Evolutionary conservation across 2,329 filamentous ascomycete genomes (phyloP), one percentile per base, ranked within the genome.

Genomic region (Lachnellula arida): DNA sequence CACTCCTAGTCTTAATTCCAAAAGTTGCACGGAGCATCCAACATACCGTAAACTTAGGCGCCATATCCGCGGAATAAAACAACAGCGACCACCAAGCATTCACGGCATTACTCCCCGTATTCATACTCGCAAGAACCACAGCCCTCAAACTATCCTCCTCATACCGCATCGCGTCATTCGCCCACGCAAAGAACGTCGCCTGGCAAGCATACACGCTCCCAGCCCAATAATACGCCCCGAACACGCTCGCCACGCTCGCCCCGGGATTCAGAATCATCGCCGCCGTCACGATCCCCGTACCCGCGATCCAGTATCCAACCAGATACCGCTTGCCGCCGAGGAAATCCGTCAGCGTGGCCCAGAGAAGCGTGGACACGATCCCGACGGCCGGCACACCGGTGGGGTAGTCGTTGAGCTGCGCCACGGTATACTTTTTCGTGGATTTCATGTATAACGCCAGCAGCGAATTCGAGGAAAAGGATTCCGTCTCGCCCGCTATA

Each of bases 141-240:
- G 79, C 82, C 4, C 87, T 76, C 46, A 84, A 77, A 19, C 80
- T 78, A 57, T 87, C 81, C 63, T 88, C 81, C 54, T 80, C 79
- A 7, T 83, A 77, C 73, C 87, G 80, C 2, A 83, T 81, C 2
- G 61, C 63, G 63, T 89, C 86, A 62, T 90, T 89, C 22, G 84
- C 86, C 86, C 86, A 89, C 0, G 87, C 86, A 62, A 90, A 89
- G 63, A 89, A 89, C 0, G 83, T 87, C 0, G 87, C 85, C 69
- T 90, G 86, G 64, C 86, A 87, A 0, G 86, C 86, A 62, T 89
- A 89, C 0, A 88, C 83, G 3, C 79, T 75, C 0, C 87, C 87
- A 0, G 85, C 83, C 81, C 82, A 86, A 68, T 88, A 89, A 63
- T 88, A 89, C 4, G 85, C 84, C 2, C 82, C 84, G 58, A 89